Evolutionary conservation across 2,329 filamentous ascomycete species (phyloP), one percentile per base, ranked within the genome.

Genomic region (Curvularia verruculosa): DNA sequence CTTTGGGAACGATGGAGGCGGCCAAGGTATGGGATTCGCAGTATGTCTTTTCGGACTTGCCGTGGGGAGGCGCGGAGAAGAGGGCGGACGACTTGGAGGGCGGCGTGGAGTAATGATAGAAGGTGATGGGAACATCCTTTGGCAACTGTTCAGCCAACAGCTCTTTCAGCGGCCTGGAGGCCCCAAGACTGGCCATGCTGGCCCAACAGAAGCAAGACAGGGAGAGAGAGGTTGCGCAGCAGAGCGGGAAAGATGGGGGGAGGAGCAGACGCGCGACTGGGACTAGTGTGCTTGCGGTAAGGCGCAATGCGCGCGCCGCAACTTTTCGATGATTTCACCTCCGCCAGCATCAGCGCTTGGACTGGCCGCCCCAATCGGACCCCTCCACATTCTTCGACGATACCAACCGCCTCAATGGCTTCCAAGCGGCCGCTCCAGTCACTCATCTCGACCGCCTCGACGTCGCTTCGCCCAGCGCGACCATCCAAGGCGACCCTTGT

Each of bases 61-160:
- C 81, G 56, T 88, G 86, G 4, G 91, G 90, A 3, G 91, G 87
- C 31, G 93, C 84, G 34, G 90, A 88, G 78, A 89, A 97, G 41
- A 99, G 85, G 15, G 94, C 84, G 8, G 87, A 84, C 60, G 87
- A 89, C 72, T 83, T 83, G 31, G 87, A 88, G 5, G 94, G 91
- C 13, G 90, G 89, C 5, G 93, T 96, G 23, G 92, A 96, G 66
- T 97, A 80, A 79, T 99, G 94, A 75, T 96, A 89, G 69, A 94
- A 83, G 62, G 83, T 87, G 73, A 96, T 90, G 46, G 77, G 75
- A 63, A 82, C 79, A 56, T 79, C 79, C 50, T 80, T 74, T 24
- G 85, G 84, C 43, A 87, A 76, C 50, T 78, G 80, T 49, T 80
- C 79, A 43, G 82, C 79, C 58, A 88, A 78, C 52, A 81, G 75